Conservation (phyloP, 257 asterid genomes). For the Solanum lignicaule region DNA sequence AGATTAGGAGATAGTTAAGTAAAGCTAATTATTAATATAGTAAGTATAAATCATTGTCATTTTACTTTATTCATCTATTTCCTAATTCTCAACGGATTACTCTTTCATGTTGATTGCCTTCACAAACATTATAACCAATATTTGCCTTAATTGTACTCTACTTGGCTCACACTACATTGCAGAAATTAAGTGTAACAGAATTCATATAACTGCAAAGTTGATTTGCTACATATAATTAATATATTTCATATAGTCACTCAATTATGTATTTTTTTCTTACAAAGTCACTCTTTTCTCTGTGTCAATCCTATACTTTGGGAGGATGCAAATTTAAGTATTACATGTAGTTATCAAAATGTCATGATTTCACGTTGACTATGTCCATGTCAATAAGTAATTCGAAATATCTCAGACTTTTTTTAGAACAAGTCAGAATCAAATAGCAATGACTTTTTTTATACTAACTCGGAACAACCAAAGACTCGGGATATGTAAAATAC, state of each 20-base stretch:
- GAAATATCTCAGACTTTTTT: background rate
- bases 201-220: background rate
- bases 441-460: background rate
- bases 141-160: background rate
- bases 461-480: background rate
- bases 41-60: conserved; percentile 5
- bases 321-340: background rate
- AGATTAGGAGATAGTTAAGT: conserved; percentile 79
- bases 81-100: conserved; percentile 68
- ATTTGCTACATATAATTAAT: background rate
- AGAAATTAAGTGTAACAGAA: background rate
- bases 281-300: background rate
- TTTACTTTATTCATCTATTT: conserved; percentile 14
- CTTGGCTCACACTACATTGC: background rate
- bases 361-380: background rate
- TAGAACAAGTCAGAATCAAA: background rate
- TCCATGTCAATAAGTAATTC: background rate
- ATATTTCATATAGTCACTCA: too few species aligned
- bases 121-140: conserved; percentile 23
- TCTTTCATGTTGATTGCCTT: conserved; percentile 66
- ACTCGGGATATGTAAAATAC: background rate
- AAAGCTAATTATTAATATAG: background rate
- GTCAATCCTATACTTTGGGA: background rate
- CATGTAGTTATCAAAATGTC: background rate
- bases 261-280: too few species aligned